Evolutionary conservation across 2,329 filamentous ascomycete genomes (phyloP), one percentile per base, ranked within the genome.

Genomic region (Colletotrichum tropicale): DNA sequence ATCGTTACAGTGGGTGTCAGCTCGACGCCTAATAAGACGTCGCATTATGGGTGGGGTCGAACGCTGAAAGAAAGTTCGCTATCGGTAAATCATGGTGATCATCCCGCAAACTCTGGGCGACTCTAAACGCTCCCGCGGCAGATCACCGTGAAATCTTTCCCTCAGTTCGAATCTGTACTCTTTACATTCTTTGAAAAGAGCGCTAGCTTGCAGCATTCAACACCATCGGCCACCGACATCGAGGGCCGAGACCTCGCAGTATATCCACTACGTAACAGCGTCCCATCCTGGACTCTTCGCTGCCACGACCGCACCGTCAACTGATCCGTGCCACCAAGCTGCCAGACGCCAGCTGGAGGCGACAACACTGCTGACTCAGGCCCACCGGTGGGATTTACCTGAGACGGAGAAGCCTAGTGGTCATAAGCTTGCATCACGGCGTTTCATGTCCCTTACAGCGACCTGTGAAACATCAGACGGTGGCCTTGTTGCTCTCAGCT

Each of bases 191-290:
- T n/a, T n/a, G n/a, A 10, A n/a, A 18, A 8, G 9, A n/a, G 9
- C 2, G 8, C 8, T 18, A 9, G 2, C 3, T n/a, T 48, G 38
- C 38, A 4, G 18, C 0, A 21, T 7, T 48, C 43, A 48, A 0
- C 43, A 48, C 0, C n/a, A 0, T 48, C 43, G n/a, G 10, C 0
- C 1, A 1, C 0, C 43, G 38, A 0, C 43, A 3, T 52, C 43
- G 43, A 0, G 0, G 10, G n/a, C 43, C 43, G 5, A 52, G 43
- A 52, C 6, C 43, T 52, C n/a, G 0, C 0, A 21, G 43, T 5
- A 21, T n/a, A 21, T 52, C 43, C 43, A 52, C 2, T 52, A 52
- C 26, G 21, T 58, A 58, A 24, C 21, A 58, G 13, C 55, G 55
- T 58, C 55, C 21, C 26, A 26, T 58, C 55, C 21, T 58, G 1